Evolutionary conservation across 2,329 filamentous ascomycete species (phyloP), one percentile per base, ranked within the genome.

Genomic region (Seiridium unicorne): DNA sequence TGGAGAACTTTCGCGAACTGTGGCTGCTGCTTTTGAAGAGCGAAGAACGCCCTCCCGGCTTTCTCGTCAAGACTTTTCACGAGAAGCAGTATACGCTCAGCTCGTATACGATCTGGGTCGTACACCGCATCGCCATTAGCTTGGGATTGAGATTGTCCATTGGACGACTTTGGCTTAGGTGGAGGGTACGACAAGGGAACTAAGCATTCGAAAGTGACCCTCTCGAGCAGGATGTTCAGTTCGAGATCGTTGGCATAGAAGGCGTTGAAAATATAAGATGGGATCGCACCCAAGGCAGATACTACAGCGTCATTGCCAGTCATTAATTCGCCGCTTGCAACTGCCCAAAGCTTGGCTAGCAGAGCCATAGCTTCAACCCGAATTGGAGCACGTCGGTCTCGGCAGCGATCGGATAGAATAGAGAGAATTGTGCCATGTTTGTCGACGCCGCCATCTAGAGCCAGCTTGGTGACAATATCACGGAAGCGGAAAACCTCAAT

Each of bases 221-320:
- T 87, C 66, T 97, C 92, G 26, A 98, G 83, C 44, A 96, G 81
- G 26, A 92, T 84, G 69, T 96, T 95, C 57, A 97, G 86, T 64
- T 97, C 93, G 1, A 81, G 79, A 71, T 97, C 93, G 70, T 97
- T 97, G 62, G 92, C 90, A 73, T 97, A 99, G 69, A 90, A 93
- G 0, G 90, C 89, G 70, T 93, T 92, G 63, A 97, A 87, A 49
- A 99, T 92, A 63, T 87, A 89, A 1, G 90, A 90, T 2, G 95
- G 94, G 44, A 96, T 92, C 32, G 89, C 89, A 5, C 89, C 89
- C 10, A 99, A 79, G n/a, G 94, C 84, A 8, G 86, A 79, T 10
- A 84, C 84, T 26, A 96, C 89, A 18, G 83, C 80, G 66, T 97
- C 92, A 67, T 94, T 90, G 11, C 91, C 92, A 57, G 89, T 86